Conservation (phyloP, 2,329 filamentous ascomycete species). For the Paracoccidioides lutzii region DNA sequence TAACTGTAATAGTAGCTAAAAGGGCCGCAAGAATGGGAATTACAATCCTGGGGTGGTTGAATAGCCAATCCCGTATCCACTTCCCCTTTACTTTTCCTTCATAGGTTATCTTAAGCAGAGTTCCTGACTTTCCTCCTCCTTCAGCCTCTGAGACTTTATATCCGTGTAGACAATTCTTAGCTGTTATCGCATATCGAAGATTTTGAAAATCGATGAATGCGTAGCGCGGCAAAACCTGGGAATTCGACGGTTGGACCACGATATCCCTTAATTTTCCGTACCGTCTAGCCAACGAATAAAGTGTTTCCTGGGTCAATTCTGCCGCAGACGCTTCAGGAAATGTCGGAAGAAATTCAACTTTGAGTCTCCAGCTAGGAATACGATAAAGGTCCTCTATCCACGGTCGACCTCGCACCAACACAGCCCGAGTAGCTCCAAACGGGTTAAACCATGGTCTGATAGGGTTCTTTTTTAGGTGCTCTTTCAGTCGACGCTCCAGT, state of each 20-base stretch:
- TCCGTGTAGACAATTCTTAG: conserved; percentile 84
- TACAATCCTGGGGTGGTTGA: conserved; percentile 74
- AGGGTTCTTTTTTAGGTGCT: conserved; percentile 54
- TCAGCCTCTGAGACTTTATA: conserved; percentile 54
- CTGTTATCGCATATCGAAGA: conserved; percentile 68
- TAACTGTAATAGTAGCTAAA: conserved; percentile 68
- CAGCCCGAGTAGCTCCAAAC: conserved; percentile 55
- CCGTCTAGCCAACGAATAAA: conserved; percentile 75
- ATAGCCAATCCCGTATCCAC: conserved; percentile 77
- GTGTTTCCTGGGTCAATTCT: conserved; percentile 71
- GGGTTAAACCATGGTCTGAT: conserved; percentile 87
- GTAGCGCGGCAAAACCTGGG: conserved; percentile 69
- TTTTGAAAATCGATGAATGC: conserved; percentile 66
- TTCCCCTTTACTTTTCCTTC: conserved; percentile 64
- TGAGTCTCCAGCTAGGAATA: conserved; percentile 61
- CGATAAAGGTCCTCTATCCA: conserved; percentile 91
- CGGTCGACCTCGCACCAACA: conserved; percentile 67
- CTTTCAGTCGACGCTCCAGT: conserved; percentile 48
- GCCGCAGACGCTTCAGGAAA: conserved; percentile 57
- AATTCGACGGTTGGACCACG: conserved; percentile 65
- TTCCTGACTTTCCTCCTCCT: conserved; percentile 64
- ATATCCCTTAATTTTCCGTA: conserved; percentile 91
- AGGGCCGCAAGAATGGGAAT: conserved; percentile 72
- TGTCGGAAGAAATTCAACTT: conserved; percentile 71
- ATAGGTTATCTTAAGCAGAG: conserved; percentile 68